These are phyloP conservation scores for Papiliotrema fonsecae DNA, from an alignment of 1,284 basidiomycete genomes.

Conservation along the genomic window DNA sequence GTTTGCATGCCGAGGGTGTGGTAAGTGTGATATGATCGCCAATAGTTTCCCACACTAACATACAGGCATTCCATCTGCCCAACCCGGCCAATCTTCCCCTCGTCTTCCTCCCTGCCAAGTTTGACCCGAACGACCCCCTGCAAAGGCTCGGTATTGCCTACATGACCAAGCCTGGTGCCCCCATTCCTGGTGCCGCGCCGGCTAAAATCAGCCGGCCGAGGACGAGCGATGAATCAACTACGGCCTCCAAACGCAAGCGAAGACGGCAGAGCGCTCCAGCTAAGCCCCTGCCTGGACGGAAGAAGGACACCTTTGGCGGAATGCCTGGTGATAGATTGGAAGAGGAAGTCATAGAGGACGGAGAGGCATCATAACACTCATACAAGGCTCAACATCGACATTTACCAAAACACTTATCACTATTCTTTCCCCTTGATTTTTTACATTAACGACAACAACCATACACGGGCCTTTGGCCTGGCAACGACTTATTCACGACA, in stretches of 20 bases:
- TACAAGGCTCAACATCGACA: too few species aligned
- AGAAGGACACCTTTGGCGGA: not conserved
- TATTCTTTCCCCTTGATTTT: too few species aligned
- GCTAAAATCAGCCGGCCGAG: not conserved
- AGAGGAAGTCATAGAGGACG: not conserved
- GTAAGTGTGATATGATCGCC: slow-evolving; percentile 20
- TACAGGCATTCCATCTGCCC: slow-evolving; percentile 13
- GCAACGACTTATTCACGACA: too few species aligned
- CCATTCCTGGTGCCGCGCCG: slow-evolving; percentile 10
- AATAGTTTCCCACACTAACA: too few species aligned
- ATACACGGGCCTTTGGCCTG: too few species aligned
- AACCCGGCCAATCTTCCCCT: slow-evolving; percentile 30
- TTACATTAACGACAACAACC: too few species aligned
- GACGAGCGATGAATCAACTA: not conserved
- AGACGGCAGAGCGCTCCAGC: slow-evolving; percentile 29
- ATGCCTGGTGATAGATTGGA: not conserved
- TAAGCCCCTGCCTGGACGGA: not conserved
- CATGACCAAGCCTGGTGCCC: slow-evolving; percentile 38
- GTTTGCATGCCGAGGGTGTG: slow-evolving; percentile 41
- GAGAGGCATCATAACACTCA: too few species aligned
- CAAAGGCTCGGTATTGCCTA: slow-evolving; percentile 42
- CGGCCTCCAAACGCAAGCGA: slow-evolving; percentile 22
- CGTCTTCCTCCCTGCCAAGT: slow-evolving; percentile 44
- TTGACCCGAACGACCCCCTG: slow-evolving; percentile 37
- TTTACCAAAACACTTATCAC: too few species aligned